Conservation (phyloP, 2,329 filamentous ascomycete species). For the Didymella glomerata region DNA sequence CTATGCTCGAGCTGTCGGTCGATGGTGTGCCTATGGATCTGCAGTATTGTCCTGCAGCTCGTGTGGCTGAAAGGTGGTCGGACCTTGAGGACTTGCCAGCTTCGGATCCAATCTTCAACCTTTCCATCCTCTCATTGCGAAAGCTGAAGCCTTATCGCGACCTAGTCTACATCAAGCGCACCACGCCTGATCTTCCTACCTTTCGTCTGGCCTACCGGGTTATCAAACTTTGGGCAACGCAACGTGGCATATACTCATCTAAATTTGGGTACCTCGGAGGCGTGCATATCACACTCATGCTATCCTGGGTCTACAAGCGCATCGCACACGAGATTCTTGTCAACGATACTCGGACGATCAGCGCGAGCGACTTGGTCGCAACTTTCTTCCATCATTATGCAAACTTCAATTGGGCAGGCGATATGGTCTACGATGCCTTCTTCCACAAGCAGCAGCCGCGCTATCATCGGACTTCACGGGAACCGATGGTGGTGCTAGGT, state of each 20-base stretch:
- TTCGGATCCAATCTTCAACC: constrained; percentile 63
- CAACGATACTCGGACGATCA: constrained; percentile 43
- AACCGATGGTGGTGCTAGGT: constrained; percentile 70
- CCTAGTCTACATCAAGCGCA: constrained; percentile 66
- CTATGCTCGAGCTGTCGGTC: constrained; percentile 71
- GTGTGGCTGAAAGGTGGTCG: constrained; percentile 62
- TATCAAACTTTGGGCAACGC: constrained; percentile 69
- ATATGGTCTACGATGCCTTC: constrained; percentile 67
- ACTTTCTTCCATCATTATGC: constrained; percentile 73
- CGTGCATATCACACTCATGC: constrained; percentile 69
- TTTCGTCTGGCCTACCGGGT: constrained; percentile 68
- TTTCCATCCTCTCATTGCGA: constrained; percentile 64
- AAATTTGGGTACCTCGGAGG: constrained; percentile 72
- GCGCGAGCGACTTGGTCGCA: constrained; percentile 61
- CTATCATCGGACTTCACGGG: constrained; percentile 65
- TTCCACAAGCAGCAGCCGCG: constrained; percentile 54
- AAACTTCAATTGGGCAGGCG: constrained; percentile 64
- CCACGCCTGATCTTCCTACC: constrained; percentile 65
- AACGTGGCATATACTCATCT: constrained; percentile 69
- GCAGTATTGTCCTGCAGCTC: constrained; percentile 70
- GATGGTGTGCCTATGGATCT: constrained; percentile 67
- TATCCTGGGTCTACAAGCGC: constrained; percentile 67
- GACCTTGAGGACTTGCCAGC: constrained; percentile 55
- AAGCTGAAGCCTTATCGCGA: constrained; percentile 73
- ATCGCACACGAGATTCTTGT: constrained; percentile 29